Conservation (phyloP, 163 green algal genomes). For the Scenedesmus sp. region DNA sequence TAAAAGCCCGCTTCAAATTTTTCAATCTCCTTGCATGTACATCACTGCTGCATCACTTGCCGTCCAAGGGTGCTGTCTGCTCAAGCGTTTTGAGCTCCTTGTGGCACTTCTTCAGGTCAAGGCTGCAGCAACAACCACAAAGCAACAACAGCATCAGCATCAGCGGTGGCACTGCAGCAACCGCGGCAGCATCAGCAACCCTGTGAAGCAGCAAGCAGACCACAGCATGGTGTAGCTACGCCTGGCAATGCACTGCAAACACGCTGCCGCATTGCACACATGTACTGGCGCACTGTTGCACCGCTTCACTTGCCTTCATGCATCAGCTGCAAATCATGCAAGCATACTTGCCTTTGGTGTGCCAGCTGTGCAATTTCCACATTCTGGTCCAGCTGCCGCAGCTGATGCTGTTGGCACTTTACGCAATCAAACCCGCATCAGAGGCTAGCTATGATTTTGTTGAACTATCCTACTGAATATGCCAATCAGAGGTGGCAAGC, state of each 20-base stretch:
- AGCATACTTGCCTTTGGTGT: background rate
- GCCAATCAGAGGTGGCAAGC: background rate
- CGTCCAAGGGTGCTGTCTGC: conserved; percentile 43
- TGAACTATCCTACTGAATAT: background rate
- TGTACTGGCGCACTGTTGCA: too few species aligned
- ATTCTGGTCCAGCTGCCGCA: background rate
- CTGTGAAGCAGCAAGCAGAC: too few species aligned
- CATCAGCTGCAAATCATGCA: background rate
- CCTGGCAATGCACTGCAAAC: too few species aligned
- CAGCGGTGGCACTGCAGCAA: too few species aligned
- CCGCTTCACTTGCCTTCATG: background rate
- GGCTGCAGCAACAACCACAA: conserved; percentile 17
- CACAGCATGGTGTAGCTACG: background rate
- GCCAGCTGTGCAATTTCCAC: background rate
- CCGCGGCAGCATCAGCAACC: background rate
- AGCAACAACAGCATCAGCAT: background rate
- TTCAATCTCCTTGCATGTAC: background rate
- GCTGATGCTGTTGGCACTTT: background rate
- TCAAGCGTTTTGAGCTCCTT: conserved; percentile 54
- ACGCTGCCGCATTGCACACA: background rate
- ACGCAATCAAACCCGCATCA: background rate
- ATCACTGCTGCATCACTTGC: background rate
- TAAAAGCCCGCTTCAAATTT: background rate
- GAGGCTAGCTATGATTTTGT: background rate
- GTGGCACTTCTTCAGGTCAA: conserved; percentile 57